A percentile compares a stretch with the other conserved stretches of the same genome.
phyloP scores from a whole-genome alignment of 2,329 filamentous ascomycete genomes.

The Claviceps sp. region DNA sequence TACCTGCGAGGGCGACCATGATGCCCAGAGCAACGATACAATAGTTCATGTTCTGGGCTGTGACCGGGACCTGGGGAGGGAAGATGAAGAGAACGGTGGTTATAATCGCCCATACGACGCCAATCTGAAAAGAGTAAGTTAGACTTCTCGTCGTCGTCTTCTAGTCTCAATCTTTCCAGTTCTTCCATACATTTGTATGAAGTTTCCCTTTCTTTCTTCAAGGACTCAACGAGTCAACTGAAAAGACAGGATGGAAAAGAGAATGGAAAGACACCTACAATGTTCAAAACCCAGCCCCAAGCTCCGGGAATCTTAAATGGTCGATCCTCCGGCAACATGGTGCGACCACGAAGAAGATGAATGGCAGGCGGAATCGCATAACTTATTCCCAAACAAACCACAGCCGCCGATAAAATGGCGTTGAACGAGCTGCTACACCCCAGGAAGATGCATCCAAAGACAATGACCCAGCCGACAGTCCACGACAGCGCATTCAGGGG shows the following conservation, averaged over 20 bases:
- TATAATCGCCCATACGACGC: slow-evolving; percentile 52
- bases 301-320: slow-evolving; percentile 23
- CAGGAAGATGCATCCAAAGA: slow-evolving; percentile 59
- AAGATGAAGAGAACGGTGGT: slow-evolving; percentile 66
- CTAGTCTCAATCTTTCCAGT: neutral
- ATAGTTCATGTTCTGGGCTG: slow-evolving; percentile 54
- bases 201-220: neutral
- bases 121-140: slow-evolving; percentile 17
- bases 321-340: slow-evolving; percentile 43
- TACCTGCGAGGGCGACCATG: slow-evolving; percentile 29
- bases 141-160: no score
- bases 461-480: slow-evolving; percentile 45
- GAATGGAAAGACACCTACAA: slow-evolving; percentile 7
- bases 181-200: no score
- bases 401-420: slow-evolving; percentile 57
- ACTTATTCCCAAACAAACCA: slow-evolving; percentile 59
- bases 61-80: slow-evolving; percentile 52
- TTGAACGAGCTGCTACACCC: slow-evolving; percentile 56
- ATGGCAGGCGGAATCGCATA: slow-evolving; percentile 64
- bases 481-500: slow-evolving; percentile 55
- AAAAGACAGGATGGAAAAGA: neutral
- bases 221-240: no score
- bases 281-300: slow-evolving; percentile 24
- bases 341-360: slow-evolving; percentile 52
- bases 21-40: slow-evolving; percentile 34